Conservation (phyloP, 768 basidiomycete genomes). For the Macrocybe gigantea region DNA sequence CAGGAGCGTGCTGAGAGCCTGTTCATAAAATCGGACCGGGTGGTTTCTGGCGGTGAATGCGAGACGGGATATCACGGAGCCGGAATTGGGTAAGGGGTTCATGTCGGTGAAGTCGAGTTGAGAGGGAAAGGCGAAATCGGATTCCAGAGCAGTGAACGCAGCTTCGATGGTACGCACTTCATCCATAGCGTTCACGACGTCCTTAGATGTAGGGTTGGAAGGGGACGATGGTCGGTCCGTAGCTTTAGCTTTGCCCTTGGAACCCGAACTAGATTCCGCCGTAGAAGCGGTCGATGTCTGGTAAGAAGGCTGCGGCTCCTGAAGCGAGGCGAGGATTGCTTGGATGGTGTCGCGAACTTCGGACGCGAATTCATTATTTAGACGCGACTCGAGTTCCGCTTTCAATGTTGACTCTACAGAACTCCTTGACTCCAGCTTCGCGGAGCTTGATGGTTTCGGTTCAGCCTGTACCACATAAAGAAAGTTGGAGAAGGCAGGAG, state of each 20-base stretch:
- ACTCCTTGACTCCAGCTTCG: neutral
- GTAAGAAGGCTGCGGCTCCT: constrained; percentile 7
- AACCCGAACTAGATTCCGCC: constrained; percentile 1
- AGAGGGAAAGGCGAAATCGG: constrained; percentile 33
- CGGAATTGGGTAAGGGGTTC: constrained; percentile 19
- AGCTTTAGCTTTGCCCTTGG: constrained; percentile 36
- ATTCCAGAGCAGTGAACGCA: constrained; percentile 29
- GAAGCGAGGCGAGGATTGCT: constrained; percentile 30
- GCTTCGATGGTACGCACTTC: constrained; percentile 35
- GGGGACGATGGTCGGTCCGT: constrained; percentile 6
- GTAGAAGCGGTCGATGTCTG: constrained; percentile 5
- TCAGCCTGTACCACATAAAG: neutral
- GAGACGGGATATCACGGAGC: constrained; percentile 29
- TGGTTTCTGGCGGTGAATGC: constrained; percentile 55
- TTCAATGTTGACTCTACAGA: constrained; percentile 13
- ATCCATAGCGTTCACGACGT: constrained; percentile 28
- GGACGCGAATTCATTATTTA: constrained; percentile 20
- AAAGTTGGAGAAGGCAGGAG: neutral
- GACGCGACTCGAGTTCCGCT: constrained; percentile 25
- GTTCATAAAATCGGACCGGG: constrained; percentile 56
- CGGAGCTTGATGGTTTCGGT: constrained; percentile 2
- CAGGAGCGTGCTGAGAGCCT: constrained; percentile 52
- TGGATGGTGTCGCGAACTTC: constrained; percentile 36
- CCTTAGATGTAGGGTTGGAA: constrained; percentile 16
- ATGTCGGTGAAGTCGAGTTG: constrained; percentile 36